Base-by-base conservation (phyloP, 1,139 yeast genomes). In the Hyphopichia buzzinii region DNA sequence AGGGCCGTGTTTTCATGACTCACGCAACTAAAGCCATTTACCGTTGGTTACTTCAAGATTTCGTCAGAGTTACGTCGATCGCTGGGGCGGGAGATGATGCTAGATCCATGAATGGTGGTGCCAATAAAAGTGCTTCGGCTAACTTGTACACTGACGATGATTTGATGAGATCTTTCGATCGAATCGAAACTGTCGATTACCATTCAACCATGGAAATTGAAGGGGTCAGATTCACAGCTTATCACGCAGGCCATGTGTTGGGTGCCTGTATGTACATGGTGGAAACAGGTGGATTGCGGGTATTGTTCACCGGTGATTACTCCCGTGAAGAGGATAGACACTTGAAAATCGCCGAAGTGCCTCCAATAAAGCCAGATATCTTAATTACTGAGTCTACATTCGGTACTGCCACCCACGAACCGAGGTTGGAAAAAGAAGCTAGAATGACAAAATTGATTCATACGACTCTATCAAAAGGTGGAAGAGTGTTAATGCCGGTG, bases 11-110 rank as follows among this genome's bases (percentile, higher is more conserved):
- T 6, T 92, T 90, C 57, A 92, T 92, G 99, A 92, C 98, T 17
- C 97, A 92, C 58, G 98, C 99, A 7, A 92, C 98, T 1, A 94
- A 94, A 64, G 98, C 98, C 25, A 92, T 92, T 41, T 92, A 90
- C 56, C 75, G 96, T 44, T 92, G 98, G 98, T 72, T 92, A 37
- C 64, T 92, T 40, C 84, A 90, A 42, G 99, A 92, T 69, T 94
- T 90, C 53, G 97, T 92, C 17, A 75, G 94, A 52, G 97, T 92
- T 24, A 88, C 96, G 0, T 77, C 84, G 17, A 80, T 84, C 40
- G 80, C 85, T 1, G 72, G 75, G 13, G 68, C 72, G 17, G 57
- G 48, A 26, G 54, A 52, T 19, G 55, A 65, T 12, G 54, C 68
- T 12, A 41, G 51, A 26, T 43, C 50, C 10, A 50, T 48, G 33